Conservation (phyloP, 2,329 filamentous ascomycete species). For the Calycina herbarum region DNA sequence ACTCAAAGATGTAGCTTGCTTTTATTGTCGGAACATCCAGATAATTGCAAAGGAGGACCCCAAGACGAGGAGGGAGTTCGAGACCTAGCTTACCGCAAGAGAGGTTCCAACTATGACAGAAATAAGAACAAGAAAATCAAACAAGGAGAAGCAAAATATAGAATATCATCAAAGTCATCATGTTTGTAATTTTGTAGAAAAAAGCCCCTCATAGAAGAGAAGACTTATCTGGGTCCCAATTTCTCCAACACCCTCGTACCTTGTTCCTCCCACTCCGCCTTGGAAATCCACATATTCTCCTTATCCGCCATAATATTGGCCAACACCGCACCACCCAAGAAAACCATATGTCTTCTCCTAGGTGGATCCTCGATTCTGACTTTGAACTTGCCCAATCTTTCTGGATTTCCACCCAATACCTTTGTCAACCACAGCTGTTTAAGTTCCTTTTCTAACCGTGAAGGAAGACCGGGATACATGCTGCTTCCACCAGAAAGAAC, state of each 20-base stretch:
- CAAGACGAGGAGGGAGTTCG: no score
- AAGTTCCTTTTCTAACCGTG: constrained; percentile 93
- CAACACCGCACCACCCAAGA: constrained; percentile 91
- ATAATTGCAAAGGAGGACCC: no score
- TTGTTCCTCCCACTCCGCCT: constrained; percentile 95
- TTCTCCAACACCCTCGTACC: constrained; percentile 84
- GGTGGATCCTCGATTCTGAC: constrained; percentile 98
- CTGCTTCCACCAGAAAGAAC: constrained; percentile 94
- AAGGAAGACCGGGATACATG: constrained; percentile 98
- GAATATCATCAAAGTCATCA: constrained; percentile 2
- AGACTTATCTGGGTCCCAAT: constrained; percentile 73
- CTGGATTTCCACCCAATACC: constrained; percentile 86
- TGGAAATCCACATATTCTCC: constrained; percentile 98
- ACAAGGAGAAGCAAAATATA: background rate
- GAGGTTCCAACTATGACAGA: no score
- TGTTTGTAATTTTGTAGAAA: constrained; percentile 8
- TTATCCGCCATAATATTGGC: constrained; percentile 99
- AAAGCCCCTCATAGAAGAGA: background rate
- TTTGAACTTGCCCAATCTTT: constrained; percentile 98
- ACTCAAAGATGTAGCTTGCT: no score
- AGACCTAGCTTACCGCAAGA: no score
- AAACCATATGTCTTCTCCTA: constrained; percentile 97
- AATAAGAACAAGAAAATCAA: background rate
- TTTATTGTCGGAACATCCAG: no score
- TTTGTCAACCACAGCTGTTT: constrained; percentile 98